Evolutionary conservation across 176 grass and related monocot species (phyloP).

Genomic region (Oropetium thomaeum): DNA sequence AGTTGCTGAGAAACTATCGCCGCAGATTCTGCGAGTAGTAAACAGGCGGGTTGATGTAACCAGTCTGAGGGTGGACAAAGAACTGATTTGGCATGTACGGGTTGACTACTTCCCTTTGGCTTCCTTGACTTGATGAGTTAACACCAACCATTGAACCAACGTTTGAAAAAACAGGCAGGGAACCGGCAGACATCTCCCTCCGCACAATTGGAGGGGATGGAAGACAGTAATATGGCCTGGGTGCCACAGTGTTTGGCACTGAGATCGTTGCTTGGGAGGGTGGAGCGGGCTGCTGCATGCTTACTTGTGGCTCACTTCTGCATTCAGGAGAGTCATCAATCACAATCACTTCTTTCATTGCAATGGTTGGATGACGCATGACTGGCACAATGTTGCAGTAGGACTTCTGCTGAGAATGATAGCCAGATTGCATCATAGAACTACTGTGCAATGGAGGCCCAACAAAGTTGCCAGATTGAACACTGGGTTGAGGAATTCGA

Average conservation of each 20-base stretch:
- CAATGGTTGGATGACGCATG: constrained; percentile 41
- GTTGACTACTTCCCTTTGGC: constrained; percentile 31
- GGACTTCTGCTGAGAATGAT: constrained; percentile 38
- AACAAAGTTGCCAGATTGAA: constrained; percentile 36
- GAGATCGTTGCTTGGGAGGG: constrained; percentile 33
- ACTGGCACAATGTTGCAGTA: constrained; percentile 35
- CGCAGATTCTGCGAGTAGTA: constrained; percentile 60
- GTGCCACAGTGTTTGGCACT: constrained; percentile 25
- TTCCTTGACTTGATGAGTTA: constrained; percentile 48
- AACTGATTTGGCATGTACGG: constrained; percentile 46
- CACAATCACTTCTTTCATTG: constrained; percentile 71
- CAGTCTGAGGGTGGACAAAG: constrained; percentile 44
- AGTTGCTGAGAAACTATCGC: constrained; percentile 44
- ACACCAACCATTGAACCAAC: constrained; percentile 44
- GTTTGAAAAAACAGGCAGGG: constrained; percentile 37
- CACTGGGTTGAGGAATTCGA: constrained; percentile 39
- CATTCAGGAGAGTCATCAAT: constrained; percentile 57
- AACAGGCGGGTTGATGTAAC: constrained; percentile 45
- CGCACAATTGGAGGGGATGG: constrained; percentile 48
- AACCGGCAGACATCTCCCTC: constrained; percentile 44
- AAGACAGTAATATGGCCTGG: constrained; percentile 56
- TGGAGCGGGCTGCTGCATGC: constrained; percentile 28
- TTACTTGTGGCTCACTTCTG: constrained; percentile 42
- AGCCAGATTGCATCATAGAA: constrained; percentile 34
- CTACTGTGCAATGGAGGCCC: constrained; percentile 35